Conservation (phyloP, 2,329 filamentous ascomycete species). For the Alternaria dauci region DNA sequence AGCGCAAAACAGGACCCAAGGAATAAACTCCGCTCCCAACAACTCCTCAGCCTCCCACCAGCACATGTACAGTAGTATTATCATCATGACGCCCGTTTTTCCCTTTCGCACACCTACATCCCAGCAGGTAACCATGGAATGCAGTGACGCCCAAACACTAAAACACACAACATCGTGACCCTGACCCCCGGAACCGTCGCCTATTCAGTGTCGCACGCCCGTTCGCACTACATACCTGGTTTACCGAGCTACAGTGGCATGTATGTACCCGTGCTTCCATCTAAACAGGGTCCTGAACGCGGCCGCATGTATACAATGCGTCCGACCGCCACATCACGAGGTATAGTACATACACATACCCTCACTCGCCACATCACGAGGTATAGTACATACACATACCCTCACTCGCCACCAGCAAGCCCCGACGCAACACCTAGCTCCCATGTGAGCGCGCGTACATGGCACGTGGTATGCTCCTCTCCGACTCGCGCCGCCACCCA, state of each 20-base stretch:
- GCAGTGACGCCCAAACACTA: neutral
- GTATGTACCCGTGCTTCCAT: too few relatives aligned
- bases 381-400: too few relatives aligned
- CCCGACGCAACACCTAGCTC: too few relatives aligned
- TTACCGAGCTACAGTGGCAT: neutral
- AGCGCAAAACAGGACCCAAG: neutral
- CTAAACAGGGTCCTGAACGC: too few relatives aligned
- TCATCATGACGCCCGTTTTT: neutral
- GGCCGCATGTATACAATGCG: too few relatives aligned
- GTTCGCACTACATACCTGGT: neutral
- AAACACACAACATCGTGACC: neutral
- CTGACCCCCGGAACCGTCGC: neutral
- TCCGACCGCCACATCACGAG: too few relatives aligned
- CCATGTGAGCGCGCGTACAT: too few relatives aligned
- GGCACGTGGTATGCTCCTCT: too few relatives aligned
- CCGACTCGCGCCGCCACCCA: too few relatives aligned
- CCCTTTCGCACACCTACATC: neutral
- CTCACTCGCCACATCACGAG: too few relatives aligned
- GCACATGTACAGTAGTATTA: neutral
- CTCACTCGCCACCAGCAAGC: too few relatives aligned
- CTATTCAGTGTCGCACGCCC: neutral
- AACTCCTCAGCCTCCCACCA: neutral
- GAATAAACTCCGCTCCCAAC: neutral
- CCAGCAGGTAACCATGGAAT: neutral
- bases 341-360: too few relatives aligned